Percentiles rank a stretch among this genome's conserved stretches.
Conservation (phyloP, 1,284 basidiomycete genomes). For the Pseudozyma sp. region DNA sequence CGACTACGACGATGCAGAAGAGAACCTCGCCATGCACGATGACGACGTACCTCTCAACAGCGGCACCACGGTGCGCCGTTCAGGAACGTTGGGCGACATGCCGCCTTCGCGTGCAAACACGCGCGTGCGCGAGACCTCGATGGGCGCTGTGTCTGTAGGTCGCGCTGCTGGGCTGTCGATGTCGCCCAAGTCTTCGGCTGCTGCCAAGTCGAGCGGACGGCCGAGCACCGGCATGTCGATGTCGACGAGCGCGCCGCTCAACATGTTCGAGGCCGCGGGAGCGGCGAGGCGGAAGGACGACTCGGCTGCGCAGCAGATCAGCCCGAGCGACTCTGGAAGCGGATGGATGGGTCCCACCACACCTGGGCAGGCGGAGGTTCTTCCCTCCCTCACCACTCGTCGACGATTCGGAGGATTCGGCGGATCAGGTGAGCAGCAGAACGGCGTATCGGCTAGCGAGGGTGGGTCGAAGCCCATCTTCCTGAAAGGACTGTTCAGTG, state of each 20-base stretch:
- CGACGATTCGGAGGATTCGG: constrained; percentile 30
- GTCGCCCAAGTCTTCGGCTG: constrained; percentile 34
- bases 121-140: constrained; percentile 16
- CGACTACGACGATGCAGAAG: constrained; percentile 32
- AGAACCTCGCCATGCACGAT: constrained; percentile 24
- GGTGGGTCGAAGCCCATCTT: constrained; percentile 63
- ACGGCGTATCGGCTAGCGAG: constrained; percentile 18
- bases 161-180: constrained; percentile 42
- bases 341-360: constrained; percentile 47
- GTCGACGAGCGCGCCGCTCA: constrained; percentile 46
- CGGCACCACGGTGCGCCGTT: constrained; percentile 37
- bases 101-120: constrained; percentile 20
- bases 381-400: constrained; percentile 34
- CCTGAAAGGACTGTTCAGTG: constrained; percentile 72
- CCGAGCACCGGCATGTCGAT: constrained; percentile 41
- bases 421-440: constrained; percentile 15
- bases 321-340: constrained; percentile 26
- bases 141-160: constrained; percentile 46
- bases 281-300: constrained; percentile 6
- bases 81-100: constrained; percentile 51
- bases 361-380: constrained; percentile 45
- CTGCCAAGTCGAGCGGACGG: constrained; percentile 9
- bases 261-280: constrained; percentile 31
- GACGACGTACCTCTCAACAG: constrained; percentile 27
- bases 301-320: constrained; percentile 25